phyloP scores from a whole-genome alignment of 805 yeast genomes.

The Kluyveromyces nonfermentans region DNA sequence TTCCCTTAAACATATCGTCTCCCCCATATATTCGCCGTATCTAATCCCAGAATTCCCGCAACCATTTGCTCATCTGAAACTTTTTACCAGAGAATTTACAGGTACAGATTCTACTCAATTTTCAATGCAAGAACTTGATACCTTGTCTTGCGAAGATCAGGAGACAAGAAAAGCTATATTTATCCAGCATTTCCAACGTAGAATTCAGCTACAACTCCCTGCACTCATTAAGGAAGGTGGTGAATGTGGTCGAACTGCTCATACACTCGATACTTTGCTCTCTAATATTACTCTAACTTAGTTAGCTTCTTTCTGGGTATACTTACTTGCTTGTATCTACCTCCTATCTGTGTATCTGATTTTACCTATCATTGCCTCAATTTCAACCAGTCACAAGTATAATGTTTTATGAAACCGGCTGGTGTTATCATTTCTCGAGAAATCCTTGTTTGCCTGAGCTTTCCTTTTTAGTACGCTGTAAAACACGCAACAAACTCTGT shows the following conservation, averaged over 20 bases:
- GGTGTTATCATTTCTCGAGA: no score
- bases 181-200: slow-evolving; percentile 41
- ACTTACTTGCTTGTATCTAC: no score
- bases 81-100: slow-evolving; percentile 38
- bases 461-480: background rate
- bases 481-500: slow-evolving; percentile 1
- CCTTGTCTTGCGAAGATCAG: slow-evolving; percentile 50
- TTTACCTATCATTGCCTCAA: no score
- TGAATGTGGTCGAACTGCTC: slow-evolving; percentile 49
- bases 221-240: slow-evolving; percentile 61
- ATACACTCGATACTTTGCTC: slow-evolving; percentile 17
- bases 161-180: slow-evolving; percentile 43
- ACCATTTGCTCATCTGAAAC: slow-evolving; percentile 54
- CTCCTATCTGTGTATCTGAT: background rate
- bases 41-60: slow-evolving; percentile 47
- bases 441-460: no score
- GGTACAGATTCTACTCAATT: background rate
- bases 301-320: no score
- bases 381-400: no score
- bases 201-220: slow-evolving; percentile 41
- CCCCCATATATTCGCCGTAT: slow-evolving; percentile 25
- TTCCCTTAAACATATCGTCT: background rate
- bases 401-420: no score
- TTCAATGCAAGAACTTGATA: slow-evolving; percentile 30
- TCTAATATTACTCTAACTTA: slow-evolving; percentile 4